These are phyloP conservation scores for Ceratocystiopsis minuta DNA, from an alignment of 2,329 filamentous ascomycete genomes.

Conservation along the genomic window DNA sequence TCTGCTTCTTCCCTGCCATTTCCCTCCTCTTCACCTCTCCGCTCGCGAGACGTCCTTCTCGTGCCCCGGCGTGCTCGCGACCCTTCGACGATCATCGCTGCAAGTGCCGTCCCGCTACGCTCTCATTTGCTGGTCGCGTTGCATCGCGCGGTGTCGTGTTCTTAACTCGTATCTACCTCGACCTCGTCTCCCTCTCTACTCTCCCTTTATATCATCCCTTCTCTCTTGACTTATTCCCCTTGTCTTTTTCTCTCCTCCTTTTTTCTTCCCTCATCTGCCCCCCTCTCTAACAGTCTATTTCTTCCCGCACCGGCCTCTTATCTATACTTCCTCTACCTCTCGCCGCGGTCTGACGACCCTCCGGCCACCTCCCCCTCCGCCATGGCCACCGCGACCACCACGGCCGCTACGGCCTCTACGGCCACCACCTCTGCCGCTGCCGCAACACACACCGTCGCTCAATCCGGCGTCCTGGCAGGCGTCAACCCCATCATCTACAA, in stretches of 20 bases:
- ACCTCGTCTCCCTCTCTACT: neutral
- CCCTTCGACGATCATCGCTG: too few relatives aligned
- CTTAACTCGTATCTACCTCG: neutral
- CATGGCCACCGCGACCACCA: conserved; percentile 12
- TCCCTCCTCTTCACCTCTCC: too few relatives aligned
- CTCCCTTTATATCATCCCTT: neutral
- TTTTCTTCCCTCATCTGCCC: neutral
- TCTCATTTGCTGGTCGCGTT: too few relatives aligned
- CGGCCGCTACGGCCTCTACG: conserved; percentile 6
- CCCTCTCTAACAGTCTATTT: too few relatives aligned
- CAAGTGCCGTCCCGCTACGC: too few relatives aligned
- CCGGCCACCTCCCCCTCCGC: neutral
- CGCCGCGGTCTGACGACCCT: too few relatives aligned
- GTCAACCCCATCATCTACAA: conserved; percentile 44
- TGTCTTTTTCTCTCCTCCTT: neutral
- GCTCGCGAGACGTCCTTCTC: too few relatives aligned
- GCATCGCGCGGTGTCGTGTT: too few relatives aligned
- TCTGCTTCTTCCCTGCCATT: too few relatives aligned
- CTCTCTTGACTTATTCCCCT: neutral
- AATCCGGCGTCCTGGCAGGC: conserved; percentile 41
- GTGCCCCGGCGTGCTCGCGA: too few relatives aligned
- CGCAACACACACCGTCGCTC: too few relatives aligned
- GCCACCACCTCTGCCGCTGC: neutral
- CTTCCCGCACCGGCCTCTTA: neutral
- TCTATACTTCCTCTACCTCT: too few relatives aligned